phyloP scores from a whole-genome alignment of 73 alveolate species.

The Tetrahymena borealis region DNA sequence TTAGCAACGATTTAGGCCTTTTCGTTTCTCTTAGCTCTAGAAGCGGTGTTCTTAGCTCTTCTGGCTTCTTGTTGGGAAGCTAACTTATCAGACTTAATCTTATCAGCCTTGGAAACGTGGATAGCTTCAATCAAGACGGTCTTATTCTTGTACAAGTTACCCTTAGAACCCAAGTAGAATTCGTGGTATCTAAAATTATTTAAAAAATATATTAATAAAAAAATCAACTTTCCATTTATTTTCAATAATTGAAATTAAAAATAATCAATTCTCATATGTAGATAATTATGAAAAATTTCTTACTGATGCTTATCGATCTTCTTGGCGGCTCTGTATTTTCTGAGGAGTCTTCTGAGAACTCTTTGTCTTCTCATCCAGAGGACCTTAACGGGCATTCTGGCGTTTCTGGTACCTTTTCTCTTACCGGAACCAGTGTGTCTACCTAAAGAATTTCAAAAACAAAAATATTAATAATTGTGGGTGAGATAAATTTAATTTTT shows the following conservation, averaged over 20 bases:
- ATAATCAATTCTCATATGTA: no score
- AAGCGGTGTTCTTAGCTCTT: slow-evolving; percentile 43
- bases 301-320: slow-evolving; percentile 89
- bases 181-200: slow-evolving; percentile 68
- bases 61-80: slow-evolving; percentile 32
- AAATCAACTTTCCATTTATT: not conserved
- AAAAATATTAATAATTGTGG: no score
- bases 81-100: slow-evolving; percentile 34
- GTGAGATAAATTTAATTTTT: no score
- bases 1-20: slow-evolving; percentile 7
- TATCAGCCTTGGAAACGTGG: slow-evolving; percentile 75
- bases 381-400: slow-evolving; percentile 96
- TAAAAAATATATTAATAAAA: not conserved
- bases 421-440: slow-evolving; percentile 98
- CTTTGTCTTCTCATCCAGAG: slow-evolving; percentile 97
- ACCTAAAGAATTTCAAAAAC: slow-evolving; percentile 26
- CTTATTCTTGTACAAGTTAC: slow-evolving; percentile 95
- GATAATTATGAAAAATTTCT: no score
- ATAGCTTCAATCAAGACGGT: slow-evolving; percentile 92
- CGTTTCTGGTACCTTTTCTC: slow-evolving; percentile 95
- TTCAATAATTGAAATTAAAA: no score
- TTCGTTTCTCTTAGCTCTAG: slow-evolving; percentile 19
- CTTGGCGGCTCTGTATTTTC: slow-evolving; percentile 92
- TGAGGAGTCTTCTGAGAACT: slow-evolving; percentile 94
- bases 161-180: slow-evolving; percentile 93